Base-by-base conservation (phyloP, 2,329 filamentous ascomycete species). In the Fusarium temperatum region DNA sequence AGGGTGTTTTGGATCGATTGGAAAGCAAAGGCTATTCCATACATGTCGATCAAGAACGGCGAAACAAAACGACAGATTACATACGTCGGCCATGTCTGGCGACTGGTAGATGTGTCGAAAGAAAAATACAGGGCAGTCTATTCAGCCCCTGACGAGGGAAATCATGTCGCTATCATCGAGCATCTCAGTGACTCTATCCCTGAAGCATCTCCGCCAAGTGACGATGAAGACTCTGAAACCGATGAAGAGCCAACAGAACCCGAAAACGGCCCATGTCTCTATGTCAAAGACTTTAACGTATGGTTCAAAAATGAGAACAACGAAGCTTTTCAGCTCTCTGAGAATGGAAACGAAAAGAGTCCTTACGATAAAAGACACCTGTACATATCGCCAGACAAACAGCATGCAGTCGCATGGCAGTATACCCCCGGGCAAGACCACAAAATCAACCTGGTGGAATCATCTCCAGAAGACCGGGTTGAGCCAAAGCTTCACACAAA, bases 401-500 rank as follows among this genome's bases (percentile, higher is more conserved):
- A 59, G 9, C 65, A 70, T 36, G 72, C 42, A 9, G 51, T 78
- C 22, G 78, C 63, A 17, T 80, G 75, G 71, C 79, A 80, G 39
- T 79, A 77, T 30, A 68, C 54, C 10, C 64, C 75, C 4, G 38
- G 54, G 44, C 65, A 78, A 53, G 66, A 75, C 1, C 75, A 68
- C 47, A 58, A 57, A 8, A 57, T 77, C 28, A 54, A 66, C 22
- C 35, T 79, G 2, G 56, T 80, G 26, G 78, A 80, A 42, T 79
- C 78, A 15, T 72, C 67, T 8, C 79, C 79, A 8, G 55, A 70
- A 6, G 79, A 80, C 39, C 79, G 77, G 44, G 48, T 80, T 36
- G 66, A 78, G 58, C 79, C 79, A 7, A 79, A 80, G 26, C 47
- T 79, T 1, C 73, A 68, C 13, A 63, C 36, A 1, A 55, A 74